These are phyloP conservation scores for Phytophthora kernoviae DNA, from an alignment of 352 stramenopile species.

Conservation along the genomic window DNA sequence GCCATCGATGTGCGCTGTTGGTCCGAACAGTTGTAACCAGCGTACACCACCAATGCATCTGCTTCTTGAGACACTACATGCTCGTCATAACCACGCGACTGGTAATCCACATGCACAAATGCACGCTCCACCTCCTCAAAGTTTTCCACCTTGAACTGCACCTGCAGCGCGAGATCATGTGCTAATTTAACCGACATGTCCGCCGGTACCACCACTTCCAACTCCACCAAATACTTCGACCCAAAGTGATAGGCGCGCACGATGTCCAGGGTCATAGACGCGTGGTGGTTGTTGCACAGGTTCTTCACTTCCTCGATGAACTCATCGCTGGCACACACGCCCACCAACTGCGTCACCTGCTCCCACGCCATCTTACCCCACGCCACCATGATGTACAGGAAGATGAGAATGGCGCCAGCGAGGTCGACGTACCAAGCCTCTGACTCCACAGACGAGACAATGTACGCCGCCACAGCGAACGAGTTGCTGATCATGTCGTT, in stretches of 20 bases:
- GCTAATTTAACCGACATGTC: conserved; percentile 91
- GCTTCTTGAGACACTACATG: conserved; percentile 62
- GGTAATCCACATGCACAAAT: conserved; percentile 96
- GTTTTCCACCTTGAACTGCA: conserved; percentile 95
- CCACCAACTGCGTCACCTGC: conserved; percentile 88
- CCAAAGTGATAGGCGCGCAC: conserved; percentile 94
- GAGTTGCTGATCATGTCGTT: conserved; percentile 95
- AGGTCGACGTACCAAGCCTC: conserved; percentile 91
- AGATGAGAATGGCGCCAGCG: conserved; percentile 92
- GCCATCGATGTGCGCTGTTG: conserved; percentile 12
- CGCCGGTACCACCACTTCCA: conserved; percentile 92
- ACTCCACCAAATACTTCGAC: conserved; percentile 93
- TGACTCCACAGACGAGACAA: conserved; percentile 47
- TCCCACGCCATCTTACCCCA: conserved; percentile 93
- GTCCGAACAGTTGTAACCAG: conserved; percentile 20
- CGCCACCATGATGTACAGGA: conserved; percentile 92
- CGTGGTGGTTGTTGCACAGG: conserved; percentile 76
- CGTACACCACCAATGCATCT: conserved; percentile 56
- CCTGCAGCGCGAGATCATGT: conserved; percentile 94
- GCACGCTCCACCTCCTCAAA: conserved; percentile 91
- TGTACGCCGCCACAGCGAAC: conserved; percentile 84
- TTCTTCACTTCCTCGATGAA: conserved; percentile 91
- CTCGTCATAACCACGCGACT: conserved; percentile 78
- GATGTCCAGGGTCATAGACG: conserved; percentile 87
- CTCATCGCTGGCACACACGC: conserved; percentile 68